Evolutionary conservation across 345 rosid species (phyloP), one percentile per base, ranked within the genome.

Genomic region (Salix brachista): DNA sequence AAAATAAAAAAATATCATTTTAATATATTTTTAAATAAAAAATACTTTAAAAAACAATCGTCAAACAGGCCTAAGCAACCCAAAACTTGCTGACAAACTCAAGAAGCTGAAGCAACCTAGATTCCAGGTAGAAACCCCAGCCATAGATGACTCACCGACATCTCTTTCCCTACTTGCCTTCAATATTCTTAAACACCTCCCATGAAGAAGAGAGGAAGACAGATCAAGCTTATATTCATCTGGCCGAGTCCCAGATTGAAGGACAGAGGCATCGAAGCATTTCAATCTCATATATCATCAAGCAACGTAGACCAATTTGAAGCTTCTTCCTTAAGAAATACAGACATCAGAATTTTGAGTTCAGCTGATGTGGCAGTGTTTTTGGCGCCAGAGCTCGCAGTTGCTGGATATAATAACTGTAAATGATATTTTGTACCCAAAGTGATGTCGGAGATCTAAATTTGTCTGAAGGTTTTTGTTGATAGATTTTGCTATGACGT

Each of bases 41-140:
- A n/a, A n/a, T n/a, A n/a, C n/a, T n/a, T n/a, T n/a, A n/a, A n/a
- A n/a, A n/a, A n/a, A n/a, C n/a, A n/a, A n/a, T n/a, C n/a, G n/a
- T n/a, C n/a, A n/a, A n/a, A n/a, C n/a, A n/a, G n/a, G n/a, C n/a
- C n/a, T n/a, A 60, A 88, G 91, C 85, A 92, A 90, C 79, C 94
- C 93, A 21, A 92, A 87, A 75, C 89, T 91, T 25, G 78, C 88
- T 7, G 90, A 91, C 10, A 90, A 88, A 71, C 86, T 90, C 82
- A 94, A 87, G 88, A 94, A 89, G 69, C 75, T 90, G 11, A 91
- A 89, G 82, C 97, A 92, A 72, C 90, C 91, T 46, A 87, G 90
- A 75, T 90, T 88, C 86, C 91, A 87, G 16, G 88, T 93, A 23
- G 96, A 95, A 80, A 88, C 93, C 79, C 94, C 97, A 0, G 77